Base-by-base conservation (phyloP, 176 grass and related monocot species). In the Triticum monococcum region DNA sequence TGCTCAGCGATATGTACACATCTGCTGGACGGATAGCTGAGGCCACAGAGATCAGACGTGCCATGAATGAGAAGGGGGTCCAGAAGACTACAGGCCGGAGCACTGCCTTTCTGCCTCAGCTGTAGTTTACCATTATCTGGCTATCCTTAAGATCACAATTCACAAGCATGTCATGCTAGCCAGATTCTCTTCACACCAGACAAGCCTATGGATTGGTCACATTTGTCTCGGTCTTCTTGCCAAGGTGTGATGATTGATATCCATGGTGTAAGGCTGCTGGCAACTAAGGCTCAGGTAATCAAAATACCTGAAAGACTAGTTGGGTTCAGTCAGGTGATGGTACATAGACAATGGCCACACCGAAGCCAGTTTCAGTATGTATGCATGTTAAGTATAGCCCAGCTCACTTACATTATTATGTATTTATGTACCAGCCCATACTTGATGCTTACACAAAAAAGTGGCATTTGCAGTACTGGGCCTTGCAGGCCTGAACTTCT, bases 1-100 rank as follows among this genome's bases (percentile, higher is more conserved):
- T 91, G 40, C 89, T 91, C 38, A 80, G 82, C 31, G 79, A 81
- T 54, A 91, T 91, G 77, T 94, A 94, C 62, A 28, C 89, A 0
- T 65, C 81, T 3, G 61, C 81, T 10, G 84, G 87, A 6, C 43
- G 87, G 33, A 85, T 50, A 61, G 87, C 26, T 12, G 92, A 94
- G 67, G 92, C 89, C 50, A 54, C 52, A 31, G 84, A 78, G 81
- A 84, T 91, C 69, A 81, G 89, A 69, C 54, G 3, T 30, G 26
- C 72, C 52, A 93, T 93, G 89, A 86, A 86, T 62, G 79, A 89
- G 41, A 66, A 2, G 0, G 5, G 86, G 32, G 63, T 84, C 43
- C 61, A 79, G 54, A 93, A 93, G 79, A 93, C 73, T 71, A 85
- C 83, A 63, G 92, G 89, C 50, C 64, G 67, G 33, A 86, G 64